Evolutionary conservation across 169 alveolate species (phyloP), one percentile per base, ranked within the genome.

Genomic region (Eimeria maxima): DNA sequence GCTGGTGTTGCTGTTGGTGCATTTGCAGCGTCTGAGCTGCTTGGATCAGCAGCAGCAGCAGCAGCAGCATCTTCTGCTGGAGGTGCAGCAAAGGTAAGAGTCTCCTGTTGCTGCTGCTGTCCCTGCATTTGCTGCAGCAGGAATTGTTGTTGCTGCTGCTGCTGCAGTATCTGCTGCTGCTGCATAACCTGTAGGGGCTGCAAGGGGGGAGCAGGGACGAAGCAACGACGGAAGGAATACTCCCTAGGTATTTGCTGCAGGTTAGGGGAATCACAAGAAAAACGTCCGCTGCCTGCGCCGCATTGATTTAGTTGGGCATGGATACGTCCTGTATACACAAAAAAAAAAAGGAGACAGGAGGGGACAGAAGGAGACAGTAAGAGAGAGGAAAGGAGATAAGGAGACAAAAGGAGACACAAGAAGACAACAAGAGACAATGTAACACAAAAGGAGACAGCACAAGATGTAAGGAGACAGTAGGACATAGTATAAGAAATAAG

Each of bases 211-310:
- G 95, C 63, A 4, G 99, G 98, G 38, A 98, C 97, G 81, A 98
- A 98, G 95, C 98, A 97, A 86, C 97, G 98, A 69, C 99, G 96
- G 80, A 98, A 97, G 53, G 97, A 83, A 60, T 93, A 86, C 84
- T 98, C 98, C 33, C 99, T 87, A 8, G 99, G 99, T n/a, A 98
- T 97, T 83, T 98, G 99, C 95, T 98, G 99, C 73, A 98, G 97
- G 96, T 98, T 98, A 24, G 99, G 99, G 27, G 97, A 95, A 67
- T 98, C 99, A 95, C 99, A 97, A 86, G 98, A 97, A 96, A 98
- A 98, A 60, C 99, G 97, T 24, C 99, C 99, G 50, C 98, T 97
- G 92, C 97, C 98, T 14, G 99, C 98, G 50, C 98, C 98, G 81
- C 96, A 97, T 88, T 98, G 99, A 95, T 98, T 97, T 96, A 97